These are phyloP conservation scores for Stachybotrys chlorohalonatus DNA, from an alignment of 2,329 filamentous ascomycete species.

Conservation along the genomic window DNA sequence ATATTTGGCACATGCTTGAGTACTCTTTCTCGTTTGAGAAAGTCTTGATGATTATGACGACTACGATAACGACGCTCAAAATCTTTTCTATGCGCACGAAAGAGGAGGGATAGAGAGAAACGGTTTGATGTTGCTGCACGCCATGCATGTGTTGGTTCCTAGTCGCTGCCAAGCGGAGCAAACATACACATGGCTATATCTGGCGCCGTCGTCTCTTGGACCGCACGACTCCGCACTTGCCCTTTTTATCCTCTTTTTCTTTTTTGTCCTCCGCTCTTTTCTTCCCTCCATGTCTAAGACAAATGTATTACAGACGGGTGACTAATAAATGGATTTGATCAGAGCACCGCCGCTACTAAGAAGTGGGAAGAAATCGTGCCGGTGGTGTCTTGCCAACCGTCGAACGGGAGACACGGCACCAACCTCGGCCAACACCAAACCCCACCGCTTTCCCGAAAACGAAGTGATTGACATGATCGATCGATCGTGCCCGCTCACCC, in stretches of 20 bases:
- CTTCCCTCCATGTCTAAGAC: neutral
- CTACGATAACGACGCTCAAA: neutral
- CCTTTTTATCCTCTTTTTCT: neutral
- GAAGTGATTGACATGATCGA: no score
- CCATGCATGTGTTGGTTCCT: no score
- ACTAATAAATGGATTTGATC: conserved; percentile 33
- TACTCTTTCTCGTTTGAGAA: neutral
- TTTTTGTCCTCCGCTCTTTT: conserved; percentile 1
- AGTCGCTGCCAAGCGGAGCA: neutral
- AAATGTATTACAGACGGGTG: conserved; percentile 17
- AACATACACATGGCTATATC: neutral
- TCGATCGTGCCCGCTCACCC: no score
- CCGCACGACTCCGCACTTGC: neutral
- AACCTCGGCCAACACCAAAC: neutral
- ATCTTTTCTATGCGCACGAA: neutral
- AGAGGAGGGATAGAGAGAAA: neutral
- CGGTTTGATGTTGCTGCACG: neutral
- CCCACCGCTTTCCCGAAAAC: neutral
- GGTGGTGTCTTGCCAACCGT: neutral
- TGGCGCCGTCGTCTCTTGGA: neutral
- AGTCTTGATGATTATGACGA: neutral
- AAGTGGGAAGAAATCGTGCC: neutral
- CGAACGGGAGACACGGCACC: neutral
- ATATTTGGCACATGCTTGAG: neutral
- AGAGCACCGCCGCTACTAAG: conserved; percentile 29